These are phyloP conservation scores for Musa troglodytarum DNA, from an alignment of 176 grass and related monocot genomes.

Conservation along the genomic window DNA sequence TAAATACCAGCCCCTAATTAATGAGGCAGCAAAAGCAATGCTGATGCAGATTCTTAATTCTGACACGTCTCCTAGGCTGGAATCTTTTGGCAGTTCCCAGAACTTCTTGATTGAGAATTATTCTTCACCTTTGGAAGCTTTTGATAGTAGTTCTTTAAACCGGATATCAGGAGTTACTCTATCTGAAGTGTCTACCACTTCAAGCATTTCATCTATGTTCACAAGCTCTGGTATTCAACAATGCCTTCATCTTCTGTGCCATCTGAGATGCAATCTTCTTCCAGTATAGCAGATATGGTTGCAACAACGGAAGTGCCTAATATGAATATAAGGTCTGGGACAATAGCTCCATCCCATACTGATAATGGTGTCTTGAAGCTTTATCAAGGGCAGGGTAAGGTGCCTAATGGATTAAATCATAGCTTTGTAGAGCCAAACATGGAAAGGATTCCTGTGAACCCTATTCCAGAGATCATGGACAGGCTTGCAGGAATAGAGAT, in stretches of 20 bases:
- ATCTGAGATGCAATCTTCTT: slow-evolving; percentile 47
- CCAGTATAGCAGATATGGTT: slow-evolving; percentile 19
- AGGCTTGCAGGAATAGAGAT: neutral
- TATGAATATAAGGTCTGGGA: slow-evolving; percentile 26
- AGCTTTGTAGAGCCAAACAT: neutral
- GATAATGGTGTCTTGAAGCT: slow-evolving; percentile 7
- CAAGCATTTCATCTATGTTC: slow-evolving; percentile 30
- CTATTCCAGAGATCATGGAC: slow-evolving; percentile 34
- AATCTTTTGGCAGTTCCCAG: slow-evolving; percentile 41
- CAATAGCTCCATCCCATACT: slow-evolving; percentile 5
- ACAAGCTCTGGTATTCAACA: slow-evolving; percentile 51
- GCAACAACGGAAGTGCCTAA: slow-evolving; percentile 24
- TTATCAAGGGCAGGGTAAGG: slow-evolving; percentile 2
- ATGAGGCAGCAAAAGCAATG: slow-evolving; percentile 94
- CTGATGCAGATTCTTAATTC: slow-evolving; percentile 81
- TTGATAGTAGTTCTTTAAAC: slow-evolving; percentile 37
- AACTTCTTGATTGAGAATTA: slow-evolving; percentile 49
- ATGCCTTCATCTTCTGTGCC: slow-evolving; percentile 35
- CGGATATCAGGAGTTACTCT: slow-evolving; percentile 71
- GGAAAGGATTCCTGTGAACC: neutral
- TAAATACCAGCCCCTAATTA: slow-evolving; percentile 90
- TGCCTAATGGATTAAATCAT: slow-evolving; percentile 1
- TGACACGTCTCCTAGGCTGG: slow-evolving; percentile 37
- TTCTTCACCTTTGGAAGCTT: slow-evolving; percentile 35
- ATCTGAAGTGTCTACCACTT: slow-evolving; percentile 53